Evolutionary conservation across 2,329 filamentous ascomycete species (phyloP), one percentile per base, ranked within the genome.

Genomic region (Talaromyces marneffei): DNA sequence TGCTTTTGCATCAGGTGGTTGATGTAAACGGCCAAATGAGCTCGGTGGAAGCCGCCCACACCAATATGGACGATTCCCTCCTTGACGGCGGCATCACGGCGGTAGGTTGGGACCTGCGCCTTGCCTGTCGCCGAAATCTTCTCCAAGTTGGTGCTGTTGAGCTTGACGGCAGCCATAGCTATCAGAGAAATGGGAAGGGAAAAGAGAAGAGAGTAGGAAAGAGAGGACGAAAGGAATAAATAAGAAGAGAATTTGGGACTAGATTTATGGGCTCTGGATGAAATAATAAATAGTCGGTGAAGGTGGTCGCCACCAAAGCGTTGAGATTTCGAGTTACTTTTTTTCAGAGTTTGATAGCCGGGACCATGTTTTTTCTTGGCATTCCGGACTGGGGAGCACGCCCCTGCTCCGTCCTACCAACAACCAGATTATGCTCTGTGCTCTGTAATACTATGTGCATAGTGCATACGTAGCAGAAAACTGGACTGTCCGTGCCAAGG

Each of bases 21-120:
- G 60, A 83, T 67, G 67, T 83, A 83, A 65, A 82, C 79, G 20
- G 81, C 81, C 70, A 83, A 67, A 61, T 83, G 81, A 23, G 81
- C 80, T 65, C 81, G 73, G 75, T 83, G 81, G 74, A 83, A 83
- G 68, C 81, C 81, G 64, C 81, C 81, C 12, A 83, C 80, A 56
- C 81, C 81, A 60, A 83, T 72, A 70, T 83, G 81, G 50, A 83
- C 81, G 57, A 83, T 82, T 39, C 81, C 81, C 68, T 83, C 79
- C 74, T 81, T 82, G 64, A 82, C 73, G 40, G 70, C 73, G 64
- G 66, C 66, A 64, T 67, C 68, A 56, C 81, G 79, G 55, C 72
- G 69, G 68, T 82, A 82, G 62, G 71, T 76, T 3, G 79, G 79
- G 42, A 77, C 44, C 16, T 48, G 44, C 14, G 44, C 44, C 44